These are phyloP conservation scores for Aspergillus spinulosporus DNA, from an alignment of 2,329 filamentous ascomycete genomes.

Conservation along the genomic window DNA sequence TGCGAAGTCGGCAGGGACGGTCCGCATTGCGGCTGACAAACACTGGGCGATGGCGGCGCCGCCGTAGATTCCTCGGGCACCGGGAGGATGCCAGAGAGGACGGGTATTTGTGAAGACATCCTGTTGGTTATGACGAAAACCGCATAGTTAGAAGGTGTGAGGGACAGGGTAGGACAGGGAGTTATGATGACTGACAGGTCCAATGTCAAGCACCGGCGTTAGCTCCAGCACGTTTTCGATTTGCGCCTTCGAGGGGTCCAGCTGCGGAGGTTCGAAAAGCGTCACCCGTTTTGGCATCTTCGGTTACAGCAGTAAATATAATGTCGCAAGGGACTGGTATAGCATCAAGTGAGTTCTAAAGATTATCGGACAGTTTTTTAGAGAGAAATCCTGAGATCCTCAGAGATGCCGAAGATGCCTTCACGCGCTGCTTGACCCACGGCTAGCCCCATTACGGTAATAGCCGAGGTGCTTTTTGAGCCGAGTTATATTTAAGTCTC, in stretches of 20 bases:
- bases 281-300: constrained; percentile 50
- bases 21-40: constrained; percentile 82
- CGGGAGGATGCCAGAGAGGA: constrained; percentile 86
- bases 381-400: not conserved
- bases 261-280: constrained; percentile 72
- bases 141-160: not conserved
- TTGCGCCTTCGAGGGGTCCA: constrained; percentile 69
- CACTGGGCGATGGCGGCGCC: constrained; percentile 91
- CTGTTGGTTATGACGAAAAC: constrained; percentile 41
- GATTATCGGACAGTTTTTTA: not conserved
- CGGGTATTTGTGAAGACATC: constrained; percentile 95
- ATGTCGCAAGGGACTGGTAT: not conserved
- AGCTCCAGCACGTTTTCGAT: constrained; percentile 90
- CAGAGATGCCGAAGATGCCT: constrained; percentile 5
- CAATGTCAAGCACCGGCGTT: constrained; percentile 64
- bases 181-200: constrained; percentile 55
- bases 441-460: constrained; percentile 14
- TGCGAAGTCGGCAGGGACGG: constrained; percentile 74
- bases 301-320: not conserved
- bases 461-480: constrained; percentile 16
- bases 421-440: constrained; percentile 8
- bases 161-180: not conserved
- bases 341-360: not conserved
- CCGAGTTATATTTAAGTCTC: constrained; percentile 4
- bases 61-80: constrained; percentile 90